Evolutionary conservation across 306 rosid species (phyloP).

Genomic region (Macrotyloma uniflorum): DNA sequence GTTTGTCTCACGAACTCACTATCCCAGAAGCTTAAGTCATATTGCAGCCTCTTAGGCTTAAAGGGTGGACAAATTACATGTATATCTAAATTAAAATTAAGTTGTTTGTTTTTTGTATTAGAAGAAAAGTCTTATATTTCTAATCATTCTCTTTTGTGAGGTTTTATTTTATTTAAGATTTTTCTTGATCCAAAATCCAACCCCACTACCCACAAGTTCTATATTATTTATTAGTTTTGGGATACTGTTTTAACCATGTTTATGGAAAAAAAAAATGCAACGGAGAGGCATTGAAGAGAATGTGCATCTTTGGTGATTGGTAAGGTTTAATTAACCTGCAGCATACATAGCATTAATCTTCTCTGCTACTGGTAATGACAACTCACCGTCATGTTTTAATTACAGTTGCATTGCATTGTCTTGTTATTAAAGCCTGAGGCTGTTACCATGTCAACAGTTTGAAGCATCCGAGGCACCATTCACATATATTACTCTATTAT

Average conservation of each 20-base stretch:
- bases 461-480: conserved; percentile 60
- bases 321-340: conserved; percentile 14
- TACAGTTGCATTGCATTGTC: conserved; percentile 44
- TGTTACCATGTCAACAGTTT: conserved; percentile 42
- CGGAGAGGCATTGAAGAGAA: background rate
- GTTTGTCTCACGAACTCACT: background rate
- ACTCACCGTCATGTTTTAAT: conserved; percentile 43
- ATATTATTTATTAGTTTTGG: background rate
- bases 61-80: background rate
- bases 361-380: conserved; percentile 41
- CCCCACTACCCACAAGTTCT: conserved; percentile 16
- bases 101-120: background rate
- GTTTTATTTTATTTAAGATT: conserved; percentile 3
- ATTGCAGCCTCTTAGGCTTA: background rate
- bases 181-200: conserved; percentile 34
- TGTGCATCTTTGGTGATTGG: conserved; percentile 19
- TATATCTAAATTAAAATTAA: background rate
- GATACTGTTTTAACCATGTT: too few relatives aligned
- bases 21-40: background rate
- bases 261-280: background rate
- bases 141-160: background rate
- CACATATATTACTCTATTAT: conserved; percentile 23
- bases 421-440: conserved; percentile 46
- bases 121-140: background rate
- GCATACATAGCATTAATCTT: conserved; percentile 23